Conservation (phyloP, 768 basidiomycete genomes). For the Auriscalpium vulgare region DNA sequence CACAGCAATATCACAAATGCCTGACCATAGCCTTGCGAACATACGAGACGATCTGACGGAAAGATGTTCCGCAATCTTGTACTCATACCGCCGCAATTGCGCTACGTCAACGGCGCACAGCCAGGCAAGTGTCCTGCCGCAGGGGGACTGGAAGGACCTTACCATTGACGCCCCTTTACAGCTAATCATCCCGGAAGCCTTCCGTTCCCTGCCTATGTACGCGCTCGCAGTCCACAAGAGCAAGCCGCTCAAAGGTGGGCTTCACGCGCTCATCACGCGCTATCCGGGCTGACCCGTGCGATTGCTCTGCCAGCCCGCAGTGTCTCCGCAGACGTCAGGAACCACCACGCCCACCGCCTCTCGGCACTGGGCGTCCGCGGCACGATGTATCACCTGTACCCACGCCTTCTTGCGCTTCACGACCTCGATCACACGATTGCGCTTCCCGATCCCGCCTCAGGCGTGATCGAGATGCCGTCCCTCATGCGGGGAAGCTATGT, state of each 20-base stretch:
- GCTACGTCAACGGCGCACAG: constrained; percentile 68
- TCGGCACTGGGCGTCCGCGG: constrained; percentile 60
- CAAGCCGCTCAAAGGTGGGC: constrained; percentile 84
- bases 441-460: constrained; percentile 52
- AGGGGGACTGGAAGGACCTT: background rate
- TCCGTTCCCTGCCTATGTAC: constrained; percentile 78
- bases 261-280: background rate
- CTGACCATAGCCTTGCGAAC: constrained; percentile 51
- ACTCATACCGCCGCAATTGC: constrained; percentile 86
- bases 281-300: background rate
- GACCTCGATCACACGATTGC: constrained; percentile 68
- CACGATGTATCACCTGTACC: constrained; percentile 79
- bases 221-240: constrained; percentile 76
- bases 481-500: constrained; percentile 76
- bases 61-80: constrained; percentile 68
- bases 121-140: constrained; percentile 49
- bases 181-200: constrained; percentile 93
- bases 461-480: constrained; percentile 58
- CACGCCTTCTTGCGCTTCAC: constrained; percentile 81
- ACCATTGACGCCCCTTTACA: constrained; percentile 25
- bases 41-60: constrained; percentile 84
- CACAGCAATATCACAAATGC: constrained; percentile 62
- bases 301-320: constrained; percentile 50
- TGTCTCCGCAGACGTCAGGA: constrained; percentile 91
- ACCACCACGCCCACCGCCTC: constrained; percentile 73